Conservation (phyloP, 768 basidiomycete genomes). For the Suillus cothurnatus region DNA sequence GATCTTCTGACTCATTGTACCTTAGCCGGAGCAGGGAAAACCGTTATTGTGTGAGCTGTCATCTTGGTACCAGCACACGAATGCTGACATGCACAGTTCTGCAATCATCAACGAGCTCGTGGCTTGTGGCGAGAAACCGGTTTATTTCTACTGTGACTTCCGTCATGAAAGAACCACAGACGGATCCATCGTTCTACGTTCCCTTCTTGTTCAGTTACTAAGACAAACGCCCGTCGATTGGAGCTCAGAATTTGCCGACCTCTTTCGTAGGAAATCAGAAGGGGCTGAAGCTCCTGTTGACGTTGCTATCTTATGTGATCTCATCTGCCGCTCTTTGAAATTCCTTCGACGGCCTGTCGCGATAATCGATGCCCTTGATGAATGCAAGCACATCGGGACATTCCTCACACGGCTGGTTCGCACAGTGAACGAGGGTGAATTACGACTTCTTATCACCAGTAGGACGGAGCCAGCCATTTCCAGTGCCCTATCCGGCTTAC, state of each 20-base stretch:
- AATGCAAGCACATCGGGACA: conserved; percentile 17
- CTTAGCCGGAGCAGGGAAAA: conserved; percentile 22
- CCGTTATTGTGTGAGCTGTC: conserved; percentile 18
- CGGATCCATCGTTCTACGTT: conserved; percentile 19
- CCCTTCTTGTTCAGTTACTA: conserved; percentile 22
- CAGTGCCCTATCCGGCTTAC: conserved; percentile 4
- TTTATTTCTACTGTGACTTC: conserved; percentile 30
- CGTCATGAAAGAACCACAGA: conserved; percentile 9
- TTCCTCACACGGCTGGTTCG: conserved; percentile 15
- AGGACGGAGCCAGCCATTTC: conserved; percentile 18
- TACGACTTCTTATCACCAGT: conserved; percentile 21
- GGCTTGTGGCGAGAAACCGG: background rate
- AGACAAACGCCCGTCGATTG: background rate
- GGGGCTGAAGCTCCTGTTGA: conserved; percentile 3
- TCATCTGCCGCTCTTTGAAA: conserved; percentile 2
- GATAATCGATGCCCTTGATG: conserved; percentile 26
- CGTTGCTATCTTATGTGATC: conserved; percentile 8
- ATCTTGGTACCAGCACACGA: background rate
- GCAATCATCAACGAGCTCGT: conserved; percentile 12
- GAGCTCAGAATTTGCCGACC: background rate
- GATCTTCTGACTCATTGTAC: background rate
- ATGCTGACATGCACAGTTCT: background rate
- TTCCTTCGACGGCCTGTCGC: conserved; percentile 7
- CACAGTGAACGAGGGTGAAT: background rate
- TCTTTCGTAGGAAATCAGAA: conserved; percentile 10